These are phyloP conservation scores for Ocimum tenuiflorum DNA, from an alignment of 257 asterid genomes.

Conservation along the genomic window DNA sequence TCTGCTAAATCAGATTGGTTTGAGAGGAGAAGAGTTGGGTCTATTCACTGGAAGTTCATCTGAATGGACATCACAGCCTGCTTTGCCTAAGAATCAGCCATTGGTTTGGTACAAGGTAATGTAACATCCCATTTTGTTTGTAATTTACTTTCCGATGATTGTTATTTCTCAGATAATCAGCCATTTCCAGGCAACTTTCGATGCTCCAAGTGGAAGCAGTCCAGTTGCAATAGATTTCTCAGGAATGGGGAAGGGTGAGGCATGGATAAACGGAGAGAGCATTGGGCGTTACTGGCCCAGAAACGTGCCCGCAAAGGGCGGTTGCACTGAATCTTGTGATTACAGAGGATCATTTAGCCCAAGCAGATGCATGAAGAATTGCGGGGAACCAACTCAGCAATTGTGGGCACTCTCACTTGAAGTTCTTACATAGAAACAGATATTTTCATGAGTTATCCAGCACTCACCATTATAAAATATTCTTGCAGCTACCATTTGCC, in stretches of 20 bases:
- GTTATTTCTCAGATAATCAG: background rate
- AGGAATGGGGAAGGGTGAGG: slow-evolving; percentile 79
- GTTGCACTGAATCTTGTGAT: slow-evolving; percentile 54
- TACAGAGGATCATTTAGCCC: slow-evolving; percentile 57
- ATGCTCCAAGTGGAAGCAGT: slow-evolving; percentile 54
- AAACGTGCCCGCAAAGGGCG: slow-evolving; percentile 33
- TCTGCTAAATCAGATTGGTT: slow-evolving; percentile 49
- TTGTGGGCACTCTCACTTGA: slow-evolving; percentile 40
- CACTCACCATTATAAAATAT: slow-evolving; percentile 4
- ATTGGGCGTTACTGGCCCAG: slow-evolving; percentile 87
- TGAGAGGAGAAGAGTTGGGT: slow-evolving; percentile 70
- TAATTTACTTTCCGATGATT: no score
- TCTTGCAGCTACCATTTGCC: slow-evolving; percentile 70
- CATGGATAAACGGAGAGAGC: slow-evolving; percentile 89
- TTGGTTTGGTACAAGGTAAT: slow-evolving; percentile 84
- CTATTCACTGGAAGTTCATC: slow-evolving; percentile 53
- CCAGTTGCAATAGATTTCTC: slow-evolving; percentile 70
- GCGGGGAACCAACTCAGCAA: slow-evolving; percentile 78
- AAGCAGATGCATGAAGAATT: slow-evolving; percentile 50
- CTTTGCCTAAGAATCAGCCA: slow-evolving; percentile 63
- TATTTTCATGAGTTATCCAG: background rate
- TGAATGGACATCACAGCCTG: slow-evolving; percentile 47
- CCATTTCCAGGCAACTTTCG: slow-evolving; percentile 42
- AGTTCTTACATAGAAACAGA: background rate
- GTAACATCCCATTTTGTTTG: background rate